A percentile compares a stretch with the other conserved stretches of the same genome.
Evolutionary conservation across 805 yeast species (phyloP).

Genomic region (Phaffomyces antillensis): DNA sequence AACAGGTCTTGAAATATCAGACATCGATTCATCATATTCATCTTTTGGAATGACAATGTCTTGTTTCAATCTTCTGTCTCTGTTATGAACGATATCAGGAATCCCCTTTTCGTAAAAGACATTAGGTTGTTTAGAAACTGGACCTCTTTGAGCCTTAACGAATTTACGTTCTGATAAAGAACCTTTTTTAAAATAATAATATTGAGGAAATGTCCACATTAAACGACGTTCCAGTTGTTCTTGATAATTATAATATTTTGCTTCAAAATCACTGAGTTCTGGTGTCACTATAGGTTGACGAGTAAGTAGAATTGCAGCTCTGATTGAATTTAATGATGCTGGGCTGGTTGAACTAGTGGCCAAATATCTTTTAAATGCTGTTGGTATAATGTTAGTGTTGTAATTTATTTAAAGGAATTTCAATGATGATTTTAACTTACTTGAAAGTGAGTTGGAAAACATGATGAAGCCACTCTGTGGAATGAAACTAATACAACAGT

Average conservation of each 20-base stretch:
- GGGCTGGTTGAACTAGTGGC: slow-evolving; percentile 10
- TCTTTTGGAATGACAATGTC: slow-evolving; percentile 63
- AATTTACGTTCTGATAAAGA: slow-evolving; percentile 81
- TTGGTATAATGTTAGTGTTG: neutral
- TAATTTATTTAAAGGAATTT: neutral
- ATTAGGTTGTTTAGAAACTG: slow-evolving; percentile 63
- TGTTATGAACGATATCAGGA: slow-evolving; percentile 80
- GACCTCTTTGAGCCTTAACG: slow-evolving; percentile 66
- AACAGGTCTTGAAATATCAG: slow-evolving; percentile 61
- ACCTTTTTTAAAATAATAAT: slow-evolving; percentile 86
- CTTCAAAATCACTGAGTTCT: slow-evolving; percentile 64
- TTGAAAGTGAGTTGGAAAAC: slow-evolving; percentile 7
- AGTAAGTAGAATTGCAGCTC: slow-evolving; percentile 58
- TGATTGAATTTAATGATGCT: slow-evolving; percentile 16
- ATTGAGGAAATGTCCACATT: slow-evolving; percentile 97
- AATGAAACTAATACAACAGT: too few species aligned
- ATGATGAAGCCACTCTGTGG: neutral
- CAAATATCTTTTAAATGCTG: slow-evolving; percentile 19
- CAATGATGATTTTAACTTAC: slow-evolving; percentile 5
- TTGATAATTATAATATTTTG: slow-evolving; percentile 74
- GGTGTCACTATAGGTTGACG: slow-evolving; percentile 83
- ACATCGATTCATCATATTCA: slow-evolving; percentile 31
- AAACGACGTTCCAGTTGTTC: slow-evolving; percentile 79
- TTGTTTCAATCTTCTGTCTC: slow-evolving; percentile 84
- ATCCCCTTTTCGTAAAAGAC: slow-evolving; percentile 76